These are phyloP conservation scores for Cinnamomum chago DNA, from an alignment of 164 flowering plant genomes.

Conservation along the genomic window DNA sequence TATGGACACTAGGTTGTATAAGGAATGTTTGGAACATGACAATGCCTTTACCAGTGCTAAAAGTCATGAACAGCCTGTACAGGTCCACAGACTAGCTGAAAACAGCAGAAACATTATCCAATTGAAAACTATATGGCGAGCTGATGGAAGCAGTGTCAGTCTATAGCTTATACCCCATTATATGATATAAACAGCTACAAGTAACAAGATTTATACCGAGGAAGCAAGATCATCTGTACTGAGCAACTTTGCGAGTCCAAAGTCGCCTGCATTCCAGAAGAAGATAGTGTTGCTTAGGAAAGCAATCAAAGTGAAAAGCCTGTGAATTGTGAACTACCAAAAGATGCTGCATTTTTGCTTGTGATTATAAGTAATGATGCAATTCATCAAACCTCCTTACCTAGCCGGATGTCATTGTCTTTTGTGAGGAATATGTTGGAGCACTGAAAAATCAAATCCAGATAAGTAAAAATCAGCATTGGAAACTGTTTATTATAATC, in stretches of 20 bases:
- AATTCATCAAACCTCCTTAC: slow-evolving; percentile 39
- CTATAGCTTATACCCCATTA: neutral
- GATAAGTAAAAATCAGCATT: neutral
- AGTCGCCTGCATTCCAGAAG: slow-evolving; percentile 57
- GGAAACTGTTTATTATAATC: neutral
- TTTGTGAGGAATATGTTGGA: slow-evolving; percentile 94
- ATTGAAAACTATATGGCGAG: no score
- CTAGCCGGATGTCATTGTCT: slow-evolving; percentile 76
- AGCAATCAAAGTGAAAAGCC: no score
- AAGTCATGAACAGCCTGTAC: no score
- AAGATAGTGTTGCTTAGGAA: neutral
- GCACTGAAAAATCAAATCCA: slow-evolving; percentile 42
- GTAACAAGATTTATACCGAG: slow-evolving; percentile 43
- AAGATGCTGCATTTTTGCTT: neutral
- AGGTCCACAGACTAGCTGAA: no score
- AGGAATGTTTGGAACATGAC: no score
- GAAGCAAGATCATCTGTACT: slow-evolving; percentile 65
- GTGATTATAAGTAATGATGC: neutral
- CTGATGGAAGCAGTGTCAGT: no score
- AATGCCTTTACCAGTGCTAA: no score
- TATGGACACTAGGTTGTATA: no score
- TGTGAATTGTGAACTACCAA: neutral
- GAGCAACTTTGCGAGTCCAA: slow-evolving; percentile 82
- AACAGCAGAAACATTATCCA: no score
- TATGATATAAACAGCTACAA: neutral